phyloP scores from a whole-genome alignment of 306 rosid species.

The Sindora glabra region DNA sequence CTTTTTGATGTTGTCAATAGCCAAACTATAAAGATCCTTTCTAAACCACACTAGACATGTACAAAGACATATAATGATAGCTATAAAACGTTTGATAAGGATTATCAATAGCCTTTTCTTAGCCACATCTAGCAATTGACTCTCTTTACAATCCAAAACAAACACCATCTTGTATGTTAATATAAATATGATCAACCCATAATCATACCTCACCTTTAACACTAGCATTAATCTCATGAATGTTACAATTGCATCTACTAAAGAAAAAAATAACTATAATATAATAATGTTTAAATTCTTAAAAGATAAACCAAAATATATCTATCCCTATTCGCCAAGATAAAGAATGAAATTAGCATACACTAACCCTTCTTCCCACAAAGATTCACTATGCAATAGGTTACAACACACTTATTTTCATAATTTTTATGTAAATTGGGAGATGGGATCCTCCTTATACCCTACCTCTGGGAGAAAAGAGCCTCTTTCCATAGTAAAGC shows the following conservation, averaged over 20 bases:
- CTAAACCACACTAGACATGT: slow-evolving; percentile 94
- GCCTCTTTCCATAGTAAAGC: too few relatives aligned
- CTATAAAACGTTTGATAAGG: slow-evolving; percentile 49
- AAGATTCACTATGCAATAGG: slow-evolving; percentile 1
- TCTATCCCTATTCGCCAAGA: slow-evolving; percentile 8
- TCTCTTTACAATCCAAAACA: slow-evolving; percentile 67
- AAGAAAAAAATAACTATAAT: too few relatives aligned
- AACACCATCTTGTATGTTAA: slow-evolving; percentile 63
- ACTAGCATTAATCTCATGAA: slow-evolving; percentile 68
- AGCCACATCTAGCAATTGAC: slow-evolving; percentile 55
- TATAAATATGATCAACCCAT: slow-evolving; percentile 64
- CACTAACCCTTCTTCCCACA: slow-evolving; percentile 3
- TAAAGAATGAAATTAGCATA: slow-evolving; percentile 5
- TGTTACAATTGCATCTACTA: slow-evolving; percentile 59
- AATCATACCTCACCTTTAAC: slow-evolving; percentile 73
- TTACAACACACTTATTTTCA: too few relatives aligned
- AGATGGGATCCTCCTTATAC: too few relatives aligned
- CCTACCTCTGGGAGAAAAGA: too few relatives aligned
- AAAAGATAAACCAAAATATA: too few relatives aligned
- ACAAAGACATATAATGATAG: slow-evolving; percentile 55
- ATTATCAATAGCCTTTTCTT: slow-evolving; percentile 55
- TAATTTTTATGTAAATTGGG: too few relatives aligned
- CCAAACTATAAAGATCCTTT: slow-evolving; percentile 62
- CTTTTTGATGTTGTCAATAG: slow-evolving; percentile 47
- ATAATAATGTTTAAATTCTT: too few relatives aligned